A percentile compares a stretch with the other conserved stretches of the same genome.
Evolutionary conservation across 805 yeast genomes (phyloP).

Genomic region (Maudiozyma saulgeensis): DNA sequence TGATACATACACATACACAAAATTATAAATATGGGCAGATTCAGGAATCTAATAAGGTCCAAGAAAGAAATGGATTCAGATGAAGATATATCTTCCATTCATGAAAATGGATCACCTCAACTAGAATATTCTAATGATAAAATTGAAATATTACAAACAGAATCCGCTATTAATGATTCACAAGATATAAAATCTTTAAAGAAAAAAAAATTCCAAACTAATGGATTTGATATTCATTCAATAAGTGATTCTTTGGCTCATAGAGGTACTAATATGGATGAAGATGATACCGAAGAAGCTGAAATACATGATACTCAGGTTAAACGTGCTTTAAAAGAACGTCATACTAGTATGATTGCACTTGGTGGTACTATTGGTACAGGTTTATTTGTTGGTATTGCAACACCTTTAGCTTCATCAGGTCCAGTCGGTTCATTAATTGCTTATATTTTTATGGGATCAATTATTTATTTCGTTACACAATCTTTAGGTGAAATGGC

Average conservation of each 20-base stretch:
- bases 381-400: constrained; percentile 56
- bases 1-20: neutral
- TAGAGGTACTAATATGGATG: constrained; percentile 4
- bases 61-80: constrained; percentile 1
- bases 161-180: neutral
- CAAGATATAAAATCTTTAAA: neutral
- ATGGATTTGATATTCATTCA: constrained; percentile 5
- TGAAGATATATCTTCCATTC: neutral
- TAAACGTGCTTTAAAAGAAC: constrained; percentile 47
- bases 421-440: constrained; percentile 60
- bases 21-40: constrained; percentile 4
- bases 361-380: constrained; percentile 70
- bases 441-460: constrained; percentile 53
- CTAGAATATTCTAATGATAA: constrained; percentile 2
- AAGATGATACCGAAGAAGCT: constrained; percentile 25
- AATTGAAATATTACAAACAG: constrained; percentile 4
- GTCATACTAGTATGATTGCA: constrained; percentile 65
- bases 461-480: constrained; percentile 50
- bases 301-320: constrained; percentile 35
- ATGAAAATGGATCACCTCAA: neutral
- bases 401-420: constrained; percentile 42
- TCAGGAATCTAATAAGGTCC: constrained; percentile 7
- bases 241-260: constrained; percentile 5
- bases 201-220: neutral
- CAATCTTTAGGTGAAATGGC: constrained; percentile 71